Percentiles rank a stretch among this genome's conserved stretches.
Conservation (phyloP, 1,284 basidiomycete genomes). For the Mycocalia duriaeana region DNA sequence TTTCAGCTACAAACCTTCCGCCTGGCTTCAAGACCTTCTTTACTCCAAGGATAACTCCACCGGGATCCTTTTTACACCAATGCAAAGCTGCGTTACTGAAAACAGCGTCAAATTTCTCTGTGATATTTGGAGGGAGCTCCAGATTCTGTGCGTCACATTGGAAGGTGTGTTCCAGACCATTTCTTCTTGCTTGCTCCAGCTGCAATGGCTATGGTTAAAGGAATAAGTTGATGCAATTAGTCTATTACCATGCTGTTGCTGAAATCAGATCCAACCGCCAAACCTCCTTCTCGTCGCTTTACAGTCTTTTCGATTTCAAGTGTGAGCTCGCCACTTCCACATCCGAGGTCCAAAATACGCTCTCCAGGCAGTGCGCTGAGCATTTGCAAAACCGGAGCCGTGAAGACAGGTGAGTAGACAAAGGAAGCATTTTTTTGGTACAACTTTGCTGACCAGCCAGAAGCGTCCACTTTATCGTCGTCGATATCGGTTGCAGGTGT, state of each 20-base stretch:
- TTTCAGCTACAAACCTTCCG: slow-evolving; percentile 69
- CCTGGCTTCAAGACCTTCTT: slow-evolving; percentile 60
- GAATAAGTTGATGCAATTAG: too few relatives aligned
- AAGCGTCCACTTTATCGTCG: slow-evolving; percentile 19
- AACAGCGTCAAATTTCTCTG: slow-evolving; percentile 52
- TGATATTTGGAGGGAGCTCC: slow-evolving; percentile 21
- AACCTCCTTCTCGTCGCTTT: slow-evolving; percentile 39
- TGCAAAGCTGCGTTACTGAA: slow-evolving; percentile 80
- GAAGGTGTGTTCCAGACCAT: slow-evolving; percentile 43
- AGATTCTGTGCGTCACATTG: slow-evolving; percentile 52
- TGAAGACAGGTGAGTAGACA: slow-evolving; percentile 69
- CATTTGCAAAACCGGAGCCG: slow-evolving; percentile 2
- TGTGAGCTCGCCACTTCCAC: slow-evolving; percentile 78
- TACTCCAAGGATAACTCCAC: slow-evolving; percentile 56
- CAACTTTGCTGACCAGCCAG: slow-evolving; percentile 45
- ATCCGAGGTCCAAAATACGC: slow-evolving; percentile 74
- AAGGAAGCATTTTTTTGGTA: slow-evolving; percentile 64
- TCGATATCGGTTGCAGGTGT: too few relatives aligned
- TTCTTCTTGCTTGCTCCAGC: slow-evolving; percentile 52
- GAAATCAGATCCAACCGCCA: slow-evolving; percentile 65
- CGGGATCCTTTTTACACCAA: slow-evolving; percentile 78
- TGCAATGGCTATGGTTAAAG: too few relatives aligned
- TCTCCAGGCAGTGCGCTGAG: not conserved
- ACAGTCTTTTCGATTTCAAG: slow-evolving; percentile 51
- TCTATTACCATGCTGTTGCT: slow-evolving; percentile 73